Evolutionary conservation across 345 rosid genomes (phyloP), one percentile per base, ranked within the genome.

Genomic region (Clausena lansium): DNA sequence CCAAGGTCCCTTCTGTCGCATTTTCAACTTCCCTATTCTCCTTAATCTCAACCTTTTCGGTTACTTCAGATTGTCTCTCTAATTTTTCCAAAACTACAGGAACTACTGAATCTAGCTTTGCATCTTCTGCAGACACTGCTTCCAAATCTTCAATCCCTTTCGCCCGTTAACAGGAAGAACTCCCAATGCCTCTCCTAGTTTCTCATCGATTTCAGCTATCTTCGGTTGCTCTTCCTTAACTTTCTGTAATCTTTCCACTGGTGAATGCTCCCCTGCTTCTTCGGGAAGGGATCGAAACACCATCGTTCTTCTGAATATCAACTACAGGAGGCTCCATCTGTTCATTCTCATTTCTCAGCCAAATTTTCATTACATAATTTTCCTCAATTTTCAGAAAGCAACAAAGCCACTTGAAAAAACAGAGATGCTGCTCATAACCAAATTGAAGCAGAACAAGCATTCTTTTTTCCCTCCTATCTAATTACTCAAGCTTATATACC

Each of bases 301-400:
- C 68, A 36, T 65, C 63, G 5, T 15, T 60, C 59, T 62, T 64
- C 75, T 57, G 47, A 75, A 73, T 74, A 27, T 63, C 70, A 20
- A 45, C 82, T 5, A 13, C 41, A 52, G 62, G 9, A 69, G 70
- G 68, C 32, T 83, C 76, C 2, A 65, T 70, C 76, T 74, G 67
- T 27, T 67, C 45, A n/a, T 41, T 60, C 32, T 4, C 79, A 14
- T 33, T 33, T 2, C 35, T 33, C 35, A 33, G 50, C 59, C 69
- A 61, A 69, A 14, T 35, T 73, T 35, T 66, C 62, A 70, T 60
- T 10, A 2, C 15, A 27, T 25, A 10, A 33, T 33, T 33, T 33
- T 33, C 35, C 35, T 33, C 35, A 33, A 33, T 33, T 33, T 33
- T 33, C 35, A 33, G 35, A 33, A 2, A 33, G 35, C 35, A 33